These are phyloP conservation scores for Ilex asprella DNA, from an alignment of 257 asterid species.

Conservation along the genomic window DNA sequence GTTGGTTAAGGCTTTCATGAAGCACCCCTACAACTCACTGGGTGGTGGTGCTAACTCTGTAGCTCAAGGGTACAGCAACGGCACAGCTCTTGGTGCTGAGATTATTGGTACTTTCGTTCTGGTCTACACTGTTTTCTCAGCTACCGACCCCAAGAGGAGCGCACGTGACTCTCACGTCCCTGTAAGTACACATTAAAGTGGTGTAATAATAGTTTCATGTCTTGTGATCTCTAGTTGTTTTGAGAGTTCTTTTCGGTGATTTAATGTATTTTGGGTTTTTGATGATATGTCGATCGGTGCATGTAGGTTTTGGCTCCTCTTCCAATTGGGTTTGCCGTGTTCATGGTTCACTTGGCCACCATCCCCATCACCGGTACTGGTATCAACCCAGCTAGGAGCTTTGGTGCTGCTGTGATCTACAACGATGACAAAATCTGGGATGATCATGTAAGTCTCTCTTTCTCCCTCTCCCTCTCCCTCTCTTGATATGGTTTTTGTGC, in stretches of 20 bases:
- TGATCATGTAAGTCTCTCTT: slow-evolving; percentile 48
- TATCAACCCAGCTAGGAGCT: slow-evolving; percentile 91
- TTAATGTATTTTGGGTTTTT: no score
- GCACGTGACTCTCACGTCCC: slow-evolving; percentile 99
- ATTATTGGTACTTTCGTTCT: slow-evolving; percentile 75
- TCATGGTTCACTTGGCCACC: slow-evolving; percentile 96
- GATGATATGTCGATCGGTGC: not conserved
- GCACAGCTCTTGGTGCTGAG: slow-evolving; percentile 90
- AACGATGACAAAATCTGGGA: slow-evolving; percentile 65
- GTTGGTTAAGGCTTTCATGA: slow-evolving; percentile 82
- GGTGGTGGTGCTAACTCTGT: slow-evolving; percentile 85
- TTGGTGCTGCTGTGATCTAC: slow-evolving; percentile 91
- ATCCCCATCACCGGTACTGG: slow-evolving; percentile 95
- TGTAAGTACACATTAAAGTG: slow-evolving; percentile 22
- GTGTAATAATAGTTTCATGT: no score
- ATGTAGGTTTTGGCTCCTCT: slow-evolving; percentile 86
- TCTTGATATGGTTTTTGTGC: no score
- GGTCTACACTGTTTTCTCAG: slow-evolving; percentile 91
- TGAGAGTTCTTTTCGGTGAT: no score
- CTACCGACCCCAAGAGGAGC: slow-evolving; percentile 90
- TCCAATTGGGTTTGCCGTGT: slow-evolving; percentile 92
- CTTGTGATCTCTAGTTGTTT: no score
- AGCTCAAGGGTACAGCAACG: slow-evolving; percentile 58
- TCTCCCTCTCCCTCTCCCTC: not conserved
- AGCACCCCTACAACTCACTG: slow-evolving; percentile 34